A percentile compares a stretch with the other conserved stretches of the same genome.
phyloP scores from a whole-genome alignment of 2,329 filamentous ascomycete species.

The Claviceps spartinae region DNA sequence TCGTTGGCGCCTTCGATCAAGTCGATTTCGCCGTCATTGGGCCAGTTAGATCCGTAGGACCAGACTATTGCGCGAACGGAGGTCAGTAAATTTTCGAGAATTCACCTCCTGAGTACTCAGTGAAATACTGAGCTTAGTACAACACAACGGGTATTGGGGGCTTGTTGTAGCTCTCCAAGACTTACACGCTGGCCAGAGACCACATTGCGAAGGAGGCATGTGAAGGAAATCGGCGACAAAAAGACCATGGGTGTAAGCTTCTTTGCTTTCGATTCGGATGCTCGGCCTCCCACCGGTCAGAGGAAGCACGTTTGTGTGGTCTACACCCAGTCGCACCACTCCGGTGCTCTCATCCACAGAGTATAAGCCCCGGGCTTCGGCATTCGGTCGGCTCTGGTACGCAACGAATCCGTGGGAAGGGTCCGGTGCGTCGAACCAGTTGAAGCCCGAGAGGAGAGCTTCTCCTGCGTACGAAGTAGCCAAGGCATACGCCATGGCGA shows the following conservation, averaged over 20 bases:
- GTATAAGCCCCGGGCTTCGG: constrained; percentile 26
- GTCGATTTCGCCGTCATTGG: constrained; percentile 49
- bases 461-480: constrained; percentile 28
- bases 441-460: constrained; percentile 33
- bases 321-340: constrained; percentile 33
- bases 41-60: constrained; percentile 46
- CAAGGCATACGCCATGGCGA: constrained; percentile 26
- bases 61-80: constrained; percentile 25
- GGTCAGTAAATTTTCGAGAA: too few relatives aligned
- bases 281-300: constrained; percentile 36
- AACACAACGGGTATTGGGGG: too few relatives aligned
- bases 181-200: constrained; percentile 57
- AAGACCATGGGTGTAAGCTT: constrained; percentile 49
- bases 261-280: constrained; percentile 53
- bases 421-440: constrained; percentile 38
- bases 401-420: constrained; percentile 55
- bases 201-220: constrained; percentile 59
- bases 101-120: too few relatives aligned
- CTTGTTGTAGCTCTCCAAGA: neutral
- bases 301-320: constrained; percentile 24
- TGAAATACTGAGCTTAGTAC: too few relatives aligned
- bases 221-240: constrained; percentile 60
- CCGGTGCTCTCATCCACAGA: constrained; percentile 26
- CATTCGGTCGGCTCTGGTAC: constrained; percentile 34
- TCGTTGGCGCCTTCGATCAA: constrained; percentile 59